A percentile compares a stretch with the other conserved stretches of the same genome.
phyloP scores from a whole-genome alignment of 2,329 filamentous ascomycete genomes.

The Fusarium napiforme region DNA sequence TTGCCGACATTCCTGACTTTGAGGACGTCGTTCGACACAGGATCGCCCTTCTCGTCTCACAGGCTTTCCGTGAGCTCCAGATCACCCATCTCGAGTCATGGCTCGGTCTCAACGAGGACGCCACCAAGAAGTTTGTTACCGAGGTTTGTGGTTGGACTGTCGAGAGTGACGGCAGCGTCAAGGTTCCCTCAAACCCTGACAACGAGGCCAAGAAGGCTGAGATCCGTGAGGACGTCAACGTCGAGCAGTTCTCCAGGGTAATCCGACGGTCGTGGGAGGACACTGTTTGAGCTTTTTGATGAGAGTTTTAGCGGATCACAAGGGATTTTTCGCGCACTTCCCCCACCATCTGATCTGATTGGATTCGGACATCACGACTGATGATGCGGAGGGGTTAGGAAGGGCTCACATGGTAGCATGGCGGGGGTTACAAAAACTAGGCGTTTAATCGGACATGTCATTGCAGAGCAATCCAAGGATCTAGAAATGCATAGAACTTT shows the following conservation, averaged over 20 bases:
- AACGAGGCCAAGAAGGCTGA: slow-evolving; percentile 97
- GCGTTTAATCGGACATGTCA: slow-evolving; percentile 53
- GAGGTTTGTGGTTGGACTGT: slow-evolving; percentile 91
- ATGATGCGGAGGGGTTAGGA: slow-evolving; percentile 42
- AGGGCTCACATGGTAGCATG: slow-evolving; percentile 47
- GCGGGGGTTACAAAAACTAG: slow-evolving; percentile 48
- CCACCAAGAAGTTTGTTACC: slow-evolving; percentile 80
- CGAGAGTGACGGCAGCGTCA: slow-evolving; percentile 72
- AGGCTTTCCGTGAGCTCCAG: slow-evolving; percentile 79
- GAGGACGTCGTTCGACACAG: slow-evolving; percentile 92
- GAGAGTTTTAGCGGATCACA: slow-evolving; percentile 28
- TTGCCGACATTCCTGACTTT: slow-evolving; percentile 93
- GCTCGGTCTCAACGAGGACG: slow-evolving; percentile 76
- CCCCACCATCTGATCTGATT: slow-evolving; percentile 32
- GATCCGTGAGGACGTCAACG: slow-evolving; percentile 93
- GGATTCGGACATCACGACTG: slow-evolving; percentile 46
- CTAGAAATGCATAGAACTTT: slow-evolving; percentile 47
- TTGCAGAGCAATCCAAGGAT: slow-evolving; percentile 51
- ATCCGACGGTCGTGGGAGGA: slow-evolving; percentile 89
- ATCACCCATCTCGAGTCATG: slow-evolving; percentile 76
- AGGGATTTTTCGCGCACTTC: slow-evolving; percentile 35
- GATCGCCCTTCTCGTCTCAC: slow-evolving; percentile 87
- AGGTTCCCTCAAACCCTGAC: slow-evolving; percentile 91
- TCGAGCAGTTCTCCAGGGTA: slow-evolving; percentile 85
- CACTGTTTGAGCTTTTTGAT: slow-evolving; percentile 46